These are phyloP conservation scores for Aegilops umbellulata DNA, from an alignment of 176 grass and related monocot species.

Conservation along the genomic window DNA sequence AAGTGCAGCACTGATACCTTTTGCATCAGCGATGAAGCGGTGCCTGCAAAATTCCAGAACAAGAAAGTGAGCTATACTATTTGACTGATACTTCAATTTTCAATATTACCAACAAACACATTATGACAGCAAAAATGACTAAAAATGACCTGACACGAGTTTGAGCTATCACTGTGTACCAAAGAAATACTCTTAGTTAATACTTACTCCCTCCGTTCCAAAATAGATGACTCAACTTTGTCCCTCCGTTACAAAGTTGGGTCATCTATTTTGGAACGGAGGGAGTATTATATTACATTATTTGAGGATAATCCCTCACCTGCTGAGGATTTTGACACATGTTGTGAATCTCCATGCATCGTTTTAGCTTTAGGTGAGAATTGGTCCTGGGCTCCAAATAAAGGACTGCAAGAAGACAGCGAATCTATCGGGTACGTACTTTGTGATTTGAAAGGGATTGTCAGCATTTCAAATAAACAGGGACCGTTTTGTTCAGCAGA, in stretches of 20 bases:
- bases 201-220: too few relatives aligned
- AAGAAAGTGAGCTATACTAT: background rate
- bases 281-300: background rate
- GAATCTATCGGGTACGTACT: slow-evolving; percentile 14
- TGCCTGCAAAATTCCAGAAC: slow-evolving; percentile 37
- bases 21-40: slow-evolving; percentile 23
- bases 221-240: too few relatives aligned
- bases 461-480: slow-evolving; percentile 68
- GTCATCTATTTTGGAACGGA: too few relatives aligned
- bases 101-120: background rate
- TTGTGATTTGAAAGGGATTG: slow-evolving; percentile 40
- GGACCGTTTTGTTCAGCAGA: slow-evolving; percentile 34
- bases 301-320: slow-evolving; percentile 23
- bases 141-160: too few relatives aligned
- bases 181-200: too few relatives aligned
- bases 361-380: slow-evolving; percentile 32
- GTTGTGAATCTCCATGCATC: slow-evolving; percentile 1
- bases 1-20: slow-evolving; percentile 41
- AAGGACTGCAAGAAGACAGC: slow-evolving; percentile 2
- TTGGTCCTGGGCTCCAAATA: slow-evolving; percentile 31
- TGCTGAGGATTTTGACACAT: slow-evolving; percentile 46
- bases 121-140: background rate
- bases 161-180: too few relatives aligned
- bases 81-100: background rate
- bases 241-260: too few relatives aligned